Base-by-base conservation (phyloP, 2,329 filamentous ascomycete species). In the Oidium heveae region DNA sequence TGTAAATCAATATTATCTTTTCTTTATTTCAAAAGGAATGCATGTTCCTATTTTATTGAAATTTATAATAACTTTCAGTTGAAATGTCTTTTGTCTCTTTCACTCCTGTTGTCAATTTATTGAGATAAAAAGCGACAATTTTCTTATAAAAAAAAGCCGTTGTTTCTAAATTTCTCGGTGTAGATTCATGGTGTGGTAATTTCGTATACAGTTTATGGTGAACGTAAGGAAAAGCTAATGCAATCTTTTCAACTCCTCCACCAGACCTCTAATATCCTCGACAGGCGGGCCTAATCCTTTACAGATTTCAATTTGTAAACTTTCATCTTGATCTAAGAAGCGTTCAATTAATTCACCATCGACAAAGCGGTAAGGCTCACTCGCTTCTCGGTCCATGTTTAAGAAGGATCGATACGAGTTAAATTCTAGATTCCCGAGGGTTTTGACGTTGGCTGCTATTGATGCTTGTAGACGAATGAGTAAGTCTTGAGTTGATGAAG, bases 301-400 rank as follows among this genome's bases (percentile, higher is more conserved):
- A 56, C 70, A 78, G 52, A 75, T 70, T 55, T 68, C 65, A 60
- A 68, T 70, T 67, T 80, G 78, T 43, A 68, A 68, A 39, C 71
- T 70, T 55, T 81, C 77, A 49, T 75, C 72, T 58, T 84, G 70
- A 58, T 87, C 80, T 59, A 96, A 67, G 64, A 95, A 95, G 53
- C 77, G 69, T 68, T 96, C 89, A 13, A 98, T 73, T 62, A 96
- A 71, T 65, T 95, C 89, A 0, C 89, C 91, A 63, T 98, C 91
- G 13, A 98, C 77, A 62, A 96, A 96, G 1, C 89, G 75, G 63
- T 79, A 84, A 0, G 91, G 89, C 41, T 82, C 85, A 0, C 84
- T 80, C 0, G 77, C 76, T 56, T 84, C 77, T 18, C 80, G 71
- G 28, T 82, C 79, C 24, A 77, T 72, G 54, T 79, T 93, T 57